Percentiles rank a stretch among this genome's conserved stretches.
phyloP scores from a whole-genome alignment of 257 asterid species.

The Petunia axillaris region DNA sequence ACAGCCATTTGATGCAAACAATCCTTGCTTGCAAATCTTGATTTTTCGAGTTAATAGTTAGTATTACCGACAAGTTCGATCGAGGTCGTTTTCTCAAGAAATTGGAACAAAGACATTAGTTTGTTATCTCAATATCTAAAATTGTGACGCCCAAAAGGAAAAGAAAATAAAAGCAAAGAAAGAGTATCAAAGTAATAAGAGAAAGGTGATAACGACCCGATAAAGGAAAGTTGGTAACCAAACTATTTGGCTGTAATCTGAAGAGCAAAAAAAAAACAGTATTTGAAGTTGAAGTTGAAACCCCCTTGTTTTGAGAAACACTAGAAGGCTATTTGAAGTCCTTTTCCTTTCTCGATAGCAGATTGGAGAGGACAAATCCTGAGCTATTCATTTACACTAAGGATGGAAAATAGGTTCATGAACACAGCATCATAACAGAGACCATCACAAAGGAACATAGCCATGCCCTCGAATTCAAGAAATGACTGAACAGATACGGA shows the following conservation, averaged over 20 bases:
- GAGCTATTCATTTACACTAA: not conserved
- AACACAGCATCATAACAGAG: not conserved
- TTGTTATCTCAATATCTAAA: not conserved
- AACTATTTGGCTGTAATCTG: not conserved
- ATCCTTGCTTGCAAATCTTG: not conserved
- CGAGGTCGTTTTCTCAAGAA: not conserved
- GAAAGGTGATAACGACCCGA: not conserved
- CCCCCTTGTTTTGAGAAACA: not conserved
- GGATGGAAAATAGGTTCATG: not conserved
- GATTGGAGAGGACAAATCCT: not conserved
- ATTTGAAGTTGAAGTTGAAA: no score
- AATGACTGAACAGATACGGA: not conserved
- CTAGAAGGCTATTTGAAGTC: not conserved
- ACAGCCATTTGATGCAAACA: not conserved
- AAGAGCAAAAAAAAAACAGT: no score
- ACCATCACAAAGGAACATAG: not conserved
- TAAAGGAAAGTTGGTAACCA: not conserved
- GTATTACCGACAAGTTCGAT: constrained; percentile 7
- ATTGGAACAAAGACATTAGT: not conserved
- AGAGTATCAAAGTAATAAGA: not conserved
- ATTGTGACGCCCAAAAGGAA: not conserved
- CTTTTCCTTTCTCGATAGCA: not conserved
- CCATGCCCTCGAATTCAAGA: not conserved
- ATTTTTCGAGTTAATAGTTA: constrained; percentile 11
- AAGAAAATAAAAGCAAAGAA: not conserved